Evolutionary conservation across 768 basidiomycete genomes (phyloP), one percentile per base, ranked within the genome.

Genomic region (Baorangia bicolor): DNA sequence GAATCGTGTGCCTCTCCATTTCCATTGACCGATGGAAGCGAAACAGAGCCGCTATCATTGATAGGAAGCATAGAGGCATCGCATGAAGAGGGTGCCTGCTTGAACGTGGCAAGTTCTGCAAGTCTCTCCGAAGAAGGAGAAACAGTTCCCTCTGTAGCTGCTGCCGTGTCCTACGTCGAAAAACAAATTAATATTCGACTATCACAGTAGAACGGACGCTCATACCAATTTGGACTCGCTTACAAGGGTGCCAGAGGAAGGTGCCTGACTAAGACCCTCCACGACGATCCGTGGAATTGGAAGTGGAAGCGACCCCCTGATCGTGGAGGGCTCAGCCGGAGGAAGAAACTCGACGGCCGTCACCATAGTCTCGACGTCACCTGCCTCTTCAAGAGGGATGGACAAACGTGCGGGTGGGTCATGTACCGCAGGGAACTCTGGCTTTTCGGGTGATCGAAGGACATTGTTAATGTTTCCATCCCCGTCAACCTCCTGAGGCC

Each of bases 391-490:
- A 16, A 35, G 21, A 27, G 66, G 52, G 34, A 67, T 67, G 39
- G 37, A 54, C 55, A 69, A 30, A 14, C 38, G 61, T 2, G 55
- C 30, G n/a, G 53, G 64, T 39, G 23, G 49, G 33, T 34, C 40
- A 6, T 34, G 35, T 42, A 7, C 31, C 18, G 35, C 44, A 7
- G 51, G 54, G 11, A 54, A 30, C 34, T 30, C 46, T 7, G 80
- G 81, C 49, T 77, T 77, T 30, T 74, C 69, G 11, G 88, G 88
- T 2, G 82, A 73, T 33, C 65, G 73, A 60, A 81, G 79, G 49
- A 89, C 73, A 67, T 92, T 90, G 70, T 93, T 93, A 20, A 85
- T 66, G 69, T 86, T 87, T 16, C 89, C 90, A 21, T 73, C 71
- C 10, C 69, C 67, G 63, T 92, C 89, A 1, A 72, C 65, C 69